Base-by-base conservation (phyloP, 2,329 filamentous ascomycete species). In the Beauveria sp. region DNA sequence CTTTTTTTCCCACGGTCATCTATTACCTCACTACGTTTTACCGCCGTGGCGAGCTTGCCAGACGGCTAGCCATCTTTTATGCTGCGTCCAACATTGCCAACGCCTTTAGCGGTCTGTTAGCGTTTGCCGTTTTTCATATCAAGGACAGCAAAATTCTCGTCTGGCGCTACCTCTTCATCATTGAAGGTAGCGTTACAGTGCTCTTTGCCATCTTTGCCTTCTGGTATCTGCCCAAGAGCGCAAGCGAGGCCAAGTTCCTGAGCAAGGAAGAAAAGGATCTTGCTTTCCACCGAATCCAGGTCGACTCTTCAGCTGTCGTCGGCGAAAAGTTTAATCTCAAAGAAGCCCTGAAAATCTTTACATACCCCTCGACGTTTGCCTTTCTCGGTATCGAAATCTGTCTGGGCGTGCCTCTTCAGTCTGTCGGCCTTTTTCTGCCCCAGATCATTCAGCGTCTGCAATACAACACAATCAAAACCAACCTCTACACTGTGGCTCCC, bases 401-500 rank as follows among this genome's bases (percentile, higher is more conserved):
- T 65, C 76, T 85, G n/a, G 83, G 83, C 37, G 82, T 85, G 5
- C 82, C 82, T 1, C 71, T 85, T 9, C 82, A 84, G 69, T 79
- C 76, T 4, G 82, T 85, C 18, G 68, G 72, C 2, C 74, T 84
- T 3, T 84, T 83, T 69, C 69, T 84, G 61, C 81, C 82, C 0
- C 80, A 84, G 66, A 84, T 84, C 65, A 77, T 84, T 20, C 70
- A 73, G 62, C 73, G 80, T 4, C 71, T 84, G 1, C 76, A 77
- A 3, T 80, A 77, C 64, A 72, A 73, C 46, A 75, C 77, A 2
- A 73, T 84, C 66, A 81, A 79, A 70, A 92, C 89, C 0, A 93
- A 94, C 67, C 79, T 93, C 0, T 92, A 90, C 73, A 92, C 90
- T 0, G 89, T 93, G 0, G 90, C 90, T 0, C 90, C 90, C 1